Evolutionary conservation across 2,329 filamentous ascomycete species (phyloP), one percentile per base, ranked within the genome.

Genomic region (Curvularia hawaiiensis): DNA sequence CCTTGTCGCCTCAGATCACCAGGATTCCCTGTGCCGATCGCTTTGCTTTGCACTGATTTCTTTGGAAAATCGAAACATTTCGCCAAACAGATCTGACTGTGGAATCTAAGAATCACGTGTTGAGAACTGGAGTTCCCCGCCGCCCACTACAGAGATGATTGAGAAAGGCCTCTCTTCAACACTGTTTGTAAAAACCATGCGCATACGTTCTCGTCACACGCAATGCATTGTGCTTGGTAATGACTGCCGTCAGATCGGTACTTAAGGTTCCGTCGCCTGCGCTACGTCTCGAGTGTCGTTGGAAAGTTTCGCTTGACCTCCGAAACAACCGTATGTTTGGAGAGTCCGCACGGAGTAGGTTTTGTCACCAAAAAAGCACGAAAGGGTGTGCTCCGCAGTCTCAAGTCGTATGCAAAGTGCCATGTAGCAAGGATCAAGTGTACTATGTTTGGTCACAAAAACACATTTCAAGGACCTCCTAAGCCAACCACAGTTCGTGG

Each of bases 221-320:
- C 38, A 10, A 46, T 52, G 50, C 54, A 30, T 28, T 28, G 26
- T 7, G 53, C 38, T 22, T 43, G 8, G 50, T 44, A 46, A 44
- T 1, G 24, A 30, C 7, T 8, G 30, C 28, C 18, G 46, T 38
- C 54, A 46, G 54, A 54, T 50, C 49, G 54, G 54, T 56, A n/a
- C 38, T 39, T 39, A 49, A 44, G 38, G 33, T 49, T 24, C 50
- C 41, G 44, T 38, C 12, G 31, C 30, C 20, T 57, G 44, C 54
- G 54, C 44, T 57, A 54, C 44, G 54, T 57, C 54, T 57, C 54
- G 54, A 49, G 54, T 56, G 54, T 57, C 44, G 38, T 18, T 46
- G 28, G 33, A 57, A 48, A 54, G 50, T 57, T 57, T 57, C 44
- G 50, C 50, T 53, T 57, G 50, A 26, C 26, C 50, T 44, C 16